Conservation (phyloP, 2,329 filamentous ascomycete species). For the Aureobasidium mangrovei region DNA sequence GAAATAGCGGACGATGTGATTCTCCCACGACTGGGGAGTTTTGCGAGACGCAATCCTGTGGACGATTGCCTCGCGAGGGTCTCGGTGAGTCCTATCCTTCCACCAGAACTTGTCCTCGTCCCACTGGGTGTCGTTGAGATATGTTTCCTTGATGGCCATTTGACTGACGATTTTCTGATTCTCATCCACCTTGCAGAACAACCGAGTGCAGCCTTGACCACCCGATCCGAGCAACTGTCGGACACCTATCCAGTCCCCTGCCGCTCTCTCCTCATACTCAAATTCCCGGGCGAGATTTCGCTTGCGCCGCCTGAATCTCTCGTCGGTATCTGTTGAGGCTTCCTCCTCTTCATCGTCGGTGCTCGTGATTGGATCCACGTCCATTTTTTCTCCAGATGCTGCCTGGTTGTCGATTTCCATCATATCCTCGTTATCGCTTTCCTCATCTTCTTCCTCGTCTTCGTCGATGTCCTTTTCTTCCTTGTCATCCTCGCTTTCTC, state of each 20-base stretch:
- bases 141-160: conserved; percentile 5
- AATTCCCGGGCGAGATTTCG: too few relatives aligned
- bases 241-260: not conserved
- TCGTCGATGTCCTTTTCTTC: not conserved
- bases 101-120: not conserved
- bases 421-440: not conserved
- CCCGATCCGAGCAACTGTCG: not conserved
- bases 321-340: too few relatives aligned
- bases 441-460: not conserved
- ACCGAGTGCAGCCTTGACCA: conserved; percentile 1
- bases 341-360: too few relatives aligned
- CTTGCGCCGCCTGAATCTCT: too few relatives aligned
- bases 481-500: not conserved
- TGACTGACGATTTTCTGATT: not conserved
- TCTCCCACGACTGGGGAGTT: not conserved
- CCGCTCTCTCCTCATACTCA: too few relatives aligned
- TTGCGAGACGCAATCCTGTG: not conserved
- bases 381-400: too few relatives aligned
- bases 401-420: not conserved
- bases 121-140: not conserved
- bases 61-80: not conserved
- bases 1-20: not conserved
- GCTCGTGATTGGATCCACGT: too few relatives aligned
- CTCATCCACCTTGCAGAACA: conserved; percentile 1
- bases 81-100: not conserved